Conservation (phyloP, 2,329 filamentous ascomycete species). For the Boeremia exigua region DNA sequence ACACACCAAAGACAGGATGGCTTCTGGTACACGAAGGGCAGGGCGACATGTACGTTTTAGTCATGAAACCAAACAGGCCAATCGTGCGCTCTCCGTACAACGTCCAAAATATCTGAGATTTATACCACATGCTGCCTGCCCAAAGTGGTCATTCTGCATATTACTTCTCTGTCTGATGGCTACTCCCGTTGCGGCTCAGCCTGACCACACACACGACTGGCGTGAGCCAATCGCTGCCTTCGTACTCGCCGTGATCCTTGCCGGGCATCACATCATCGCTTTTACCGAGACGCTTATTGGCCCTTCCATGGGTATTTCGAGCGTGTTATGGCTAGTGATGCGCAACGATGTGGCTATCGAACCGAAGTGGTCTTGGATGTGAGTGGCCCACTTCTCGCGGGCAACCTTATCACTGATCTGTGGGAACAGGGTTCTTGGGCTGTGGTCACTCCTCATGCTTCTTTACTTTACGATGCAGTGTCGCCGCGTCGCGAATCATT, state of each 20-base stretch:
- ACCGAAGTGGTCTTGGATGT: slow-evolving; percentile 28
- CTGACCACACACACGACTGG: background rate
- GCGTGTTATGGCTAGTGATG: slow-evolving; percentile 30
- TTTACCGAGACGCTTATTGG: slow-evolving; percentile 6
- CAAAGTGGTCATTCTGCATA: background rate
- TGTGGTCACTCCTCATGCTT: background rate
- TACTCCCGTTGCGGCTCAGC: background rate
- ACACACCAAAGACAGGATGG: too few species aligned
- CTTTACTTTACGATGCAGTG: background rate
- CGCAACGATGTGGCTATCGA: slow-evolving; percentile 26
- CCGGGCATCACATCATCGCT: background rate
- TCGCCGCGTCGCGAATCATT: background rate
- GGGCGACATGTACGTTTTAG: background rate
- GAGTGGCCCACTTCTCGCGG: slow-evolving; percentile 6
- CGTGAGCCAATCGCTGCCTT: background rate
- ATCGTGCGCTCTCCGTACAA: too few species aligned
- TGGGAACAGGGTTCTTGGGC: background rate
- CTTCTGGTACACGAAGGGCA: background rate
- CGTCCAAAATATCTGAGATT: background rate
- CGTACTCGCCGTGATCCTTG: background rate
- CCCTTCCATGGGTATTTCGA: slow-evolving; percentile 27
- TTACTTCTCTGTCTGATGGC: background rate
- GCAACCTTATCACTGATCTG: background rate
- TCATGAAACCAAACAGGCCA: background rate
- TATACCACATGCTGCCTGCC: background rate